These are phyloP conservation scores for Citrus medica DNA, from an alignment of 345 rosid genomes.

Conservation along the genomic window DNA sequence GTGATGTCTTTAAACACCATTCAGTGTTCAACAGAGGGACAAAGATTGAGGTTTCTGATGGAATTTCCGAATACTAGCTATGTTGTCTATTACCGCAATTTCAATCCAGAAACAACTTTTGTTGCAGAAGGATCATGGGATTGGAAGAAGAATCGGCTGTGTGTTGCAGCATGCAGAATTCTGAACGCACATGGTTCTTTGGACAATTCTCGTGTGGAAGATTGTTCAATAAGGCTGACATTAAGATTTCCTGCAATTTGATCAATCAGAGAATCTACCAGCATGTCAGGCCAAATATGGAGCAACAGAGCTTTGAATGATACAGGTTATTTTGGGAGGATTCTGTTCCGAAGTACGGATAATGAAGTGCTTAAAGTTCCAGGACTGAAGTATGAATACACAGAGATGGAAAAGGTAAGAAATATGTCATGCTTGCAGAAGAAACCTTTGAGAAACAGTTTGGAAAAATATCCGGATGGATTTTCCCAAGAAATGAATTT, in stretches of 20 bases:
- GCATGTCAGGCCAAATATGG: slow-evolving; percentile 24
- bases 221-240: slow-evolving; percentile 30
- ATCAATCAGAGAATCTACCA: slow-evolving; percentile 21
- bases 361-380: background rate
- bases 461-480: slow-evolving; percentile 23
- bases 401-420: slow-evolving; percentile 12
- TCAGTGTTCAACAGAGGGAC: slow-evolving; percentile 23
- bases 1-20: slow-evolving; percentile 16
- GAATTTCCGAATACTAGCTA: slow-evolving; percentile 16
- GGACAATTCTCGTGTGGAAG: slow-evolving; percentile 14
- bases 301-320: slow-evolving; percentile 10
- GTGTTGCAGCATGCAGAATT: slow-evolving; percentile 29
- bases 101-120: slow-evolving; percentile 22
- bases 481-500: slow-evolving; percentile 21
- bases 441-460: background rate
- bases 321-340: slow-evolving; percentile 17
- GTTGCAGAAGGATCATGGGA: slow-evolving; percentile 39
- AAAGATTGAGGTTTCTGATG: slow-evolving; percentile 18
- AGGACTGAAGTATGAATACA: slow-evolving; percentile 29
- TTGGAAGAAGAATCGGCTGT: slow-evolving; percentile 17
- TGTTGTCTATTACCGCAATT: background rate
- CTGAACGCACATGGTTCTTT: background rate
- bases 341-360: background rate
- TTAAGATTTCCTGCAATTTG: slow-evolving; percentile 34
- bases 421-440: slow-evolving; percentile 2